Base-by-base conservation (phyloP, 495 filamentous ascomycete species). In the Rhypophila decipiens region DNA sequence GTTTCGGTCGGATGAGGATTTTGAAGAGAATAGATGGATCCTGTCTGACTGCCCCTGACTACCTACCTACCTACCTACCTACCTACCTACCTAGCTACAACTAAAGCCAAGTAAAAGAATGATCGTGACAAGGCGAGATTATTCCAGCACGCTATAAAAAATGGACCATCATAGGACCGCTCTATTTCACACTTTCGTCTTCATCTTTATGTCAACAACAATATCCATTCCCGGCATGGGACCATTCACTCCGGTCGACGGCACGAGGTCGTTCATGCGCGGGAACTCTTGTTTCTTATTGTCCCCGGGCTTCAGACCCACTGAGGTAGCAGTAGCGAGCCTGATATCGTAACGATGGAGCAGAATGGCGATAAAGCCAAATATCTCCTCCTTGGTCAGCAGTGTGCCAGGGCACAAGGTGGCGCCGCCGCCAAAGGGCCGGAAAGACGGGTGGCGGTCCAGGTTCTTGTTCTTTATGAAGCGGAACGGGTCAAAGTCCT, bases 401-500 rank as follows among this genome's bases (percentile, higher is more conserved):
- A 55, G 54, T 3, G 61, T 41, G 9, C 64, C 64, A 15, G 53
- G 58, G 45, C 64, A 67, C 40, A 50, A 49, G 4, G 57, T 61
- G 9, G 47, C 46, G 13, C 64, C 64, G n/a, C 54, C 64, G 2
- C 64, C 64, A 36, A 63, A 67, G 15, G 64, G 61, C 19, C 57
- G 42, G 46, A 52, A 63, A 17, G 50, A 50, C 3, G 49, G 39
- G 31, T 33, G 46, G 15, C 46, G 45, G 15, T 50, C 5, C 23
- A 49, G 42, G 3, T 42, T 40, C 19, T 38, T 38, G 36, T n/a
- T 38, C 31, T 35, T 35, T 3, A 59, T 22, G 36, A 54, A 67
- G 34, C 63, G 57, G 54, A 43, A 39, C 15, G 59, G 49, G 1
- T 44, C 4, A 24, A 48, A 63, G 17, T 8, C 13, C 23, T 41